Base-by-base conservation (phyloP, 2,329 filamentous ascomycete species). In the Aspergillus proliferans region DNA sequence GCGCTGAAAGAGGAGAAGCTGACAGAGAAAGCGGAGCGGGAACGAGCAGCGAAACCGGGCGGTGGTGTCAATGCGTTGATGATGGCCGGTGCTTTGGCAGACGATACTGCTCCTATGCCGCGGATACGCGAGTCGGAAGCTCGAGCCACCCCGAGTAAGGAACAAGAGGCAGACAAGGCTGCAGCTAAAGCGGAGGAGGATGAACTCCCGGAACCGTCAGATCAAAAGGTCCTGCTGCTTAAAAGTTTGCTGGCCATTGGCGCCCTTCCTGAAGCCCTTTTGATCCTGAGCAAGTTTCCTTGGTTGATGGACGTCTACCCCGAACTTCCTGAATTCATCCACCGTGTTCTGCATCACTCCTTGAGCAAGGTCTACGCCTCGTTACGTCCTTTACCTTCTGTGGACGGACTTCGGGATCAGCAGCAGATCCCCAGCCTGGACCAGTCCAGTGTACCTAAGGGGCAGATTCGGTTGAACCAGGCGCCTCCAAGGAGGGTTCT, bases 261-360 rank as follows among this genome's bases (percentile, higher is more conserved):
- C 38, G 92, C 93, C 24, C 77, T 98, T 30, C 93, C 93, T 0
- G 93, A 98, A 70, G 85, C 93, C 1, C 76, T 98, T 1, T 97
- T 92, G 67, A 88, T 98, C 48, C 80, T 96, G 6, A 92, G 92
- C 30, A 85, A 87, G 47, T 95, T 95, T 60, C 88, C 90, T 12
- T 98, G 93, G 91, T 79, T 98, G 43, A 80, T 89, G 9, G 90
- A 96, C 50, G 82, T 85, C 3, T 92, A 88, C 56, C 84, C 88
- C 1, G 88, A 95, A 42, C 78, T 97, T 9, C 80, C 88, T 2
- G 83, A 87, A 28, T 85, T 84, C 47, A 80, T 97, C 45, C 87
- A 95, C 68, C 88, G 94, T 33, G 86, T 98, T 24, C 75, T 95
- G 2, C 83, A 90, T 57, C 83, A 93, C 56, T 92, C 85, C 38